These are phyloP conservation scores for Lasiosphaeria ovina DNA, from an alignment of 495 filamentous ascomycete species.

Conservation along the genomic window DNA sequence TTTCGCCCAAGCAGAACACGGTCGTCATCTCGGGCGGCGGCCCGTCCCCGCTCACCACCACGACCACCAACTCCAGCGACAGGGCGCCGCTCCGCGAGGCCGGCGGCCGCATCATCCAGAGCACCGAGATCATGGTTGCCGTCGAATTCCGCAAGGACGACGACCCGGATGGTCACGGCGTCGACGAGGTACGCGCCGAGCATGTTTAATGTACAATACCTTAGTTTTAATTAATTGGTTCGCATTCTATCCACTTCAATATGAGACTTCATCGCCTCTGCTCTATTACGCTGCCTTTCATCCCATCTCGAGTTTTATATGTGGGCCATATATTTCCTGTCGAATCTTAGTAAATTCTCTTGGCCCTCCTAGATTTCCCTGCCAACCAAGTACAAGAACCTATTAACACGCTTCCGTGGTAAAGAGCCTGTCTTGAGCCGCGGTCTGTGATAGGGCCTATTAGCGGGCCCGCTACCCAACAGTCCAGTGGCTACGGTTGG, in stretches of 20 bases:
- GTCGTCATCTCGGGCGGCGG: slow-evolving; percentile 7
- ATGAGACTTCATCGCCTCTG: too few species aligned
- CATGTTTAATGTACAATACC: too few species aligned
- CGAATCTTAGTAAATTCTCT: too few species aligned
- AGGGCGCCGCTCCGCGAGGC: slow-evolving; percentile 12
- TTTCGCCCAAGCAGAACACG: slow-evolving; percentile 1
- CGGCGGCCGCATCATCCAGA: slow-evolving; percentile 14
- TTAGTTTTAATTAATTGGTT: too few species aligned
- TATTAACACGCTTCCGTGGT: too few species aligned
- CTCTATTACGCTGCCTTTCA: too few species aligned
- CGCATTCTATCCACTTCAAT: too few species aligned
- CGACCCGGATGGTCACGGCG: not conserved
- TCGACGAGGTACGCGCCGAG: not conserved
- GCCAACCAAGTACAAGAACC: too few species aligned
- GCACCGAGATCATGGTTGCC: slow-evolving; percentile 13
- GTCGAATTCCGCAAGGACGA: slow-evolving; percentile 7
- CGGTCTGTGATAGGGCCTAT: not conserved
- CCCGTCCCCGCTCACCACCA: not conserved
- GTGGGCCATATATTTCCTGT: too few species aligned
- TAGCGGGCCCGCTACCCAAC: not conserved
- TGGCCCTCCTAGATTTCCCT: too few species aligned
- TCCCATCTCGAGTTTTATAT: too few species aligned
- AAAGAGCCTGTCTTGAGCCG: not conserved
- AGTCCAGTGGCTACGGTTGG: slow-evolving; percentile 18
- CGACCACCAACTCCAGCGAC: slow-evolving; percentile 8